Evolutionary conservation across 2,329 filamentous ascomycete genomes (phyloP), one percentile per base, ranked within the genome.

Genomic region (Hymenoscyphus fraxineus): DNA sequence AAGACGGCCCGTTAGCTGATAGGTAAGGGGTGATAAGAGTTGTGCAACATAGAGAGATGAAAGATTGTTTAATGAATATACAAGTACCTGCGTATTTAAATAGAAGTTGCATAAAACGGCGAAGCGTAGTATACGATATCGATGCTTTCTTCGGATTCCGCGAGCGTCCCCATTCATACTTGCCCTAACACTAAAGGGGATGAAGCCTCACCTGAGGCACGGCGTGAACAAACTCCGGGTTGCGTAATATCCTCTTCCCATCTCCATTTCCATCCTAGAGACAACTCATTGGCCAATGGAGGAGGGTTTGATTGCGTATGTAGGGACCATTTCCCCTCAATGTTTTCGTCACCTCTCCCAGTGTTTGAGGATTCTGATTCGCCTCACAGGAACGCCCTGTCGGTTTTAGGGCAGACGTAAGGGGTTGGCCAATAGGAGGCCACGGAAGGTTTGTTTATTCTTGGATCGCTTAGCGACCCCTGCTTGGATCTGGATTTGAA

Each of bases 251-350:
- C 35, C 35, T 5, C 35, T 35, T 35, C 35, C 35, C 35, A 35
- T 35, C 6, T 35, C 6, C 35, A 6, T 35, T 6, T 35, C 9
- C 35, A 54, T 54, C 47, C 47, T 22, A 54, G 13, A 9, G 22
- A 54, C 19, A 9, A 27, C 13, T 22, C n/a, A 27, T 54, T 19
- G 13, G 3, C 19, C 47, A 54, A 54, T 54, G 19, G 13, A 54
- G 47, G 47, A 54, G 47, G 22, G 9, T 27, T 54, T 54, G 47
- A 54, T 54, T 54, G 47, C 47, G 47, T 54, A 54, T 19, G 35
- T 35, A 35, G 35, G 35, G 35, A 35, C 19, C 22, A 22, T 10
- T 22, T 10, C n/a, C 44, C 19, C 44, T 51, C 44, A 22, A 9
- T 51, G 44, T 51, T 51, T 51, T 51, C 44, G 44, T 51, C 19